Evolutionary conservation across 73 alveolate genomes (phyloP).

Genomic region (Paramecium sexaurelia): DNA sequence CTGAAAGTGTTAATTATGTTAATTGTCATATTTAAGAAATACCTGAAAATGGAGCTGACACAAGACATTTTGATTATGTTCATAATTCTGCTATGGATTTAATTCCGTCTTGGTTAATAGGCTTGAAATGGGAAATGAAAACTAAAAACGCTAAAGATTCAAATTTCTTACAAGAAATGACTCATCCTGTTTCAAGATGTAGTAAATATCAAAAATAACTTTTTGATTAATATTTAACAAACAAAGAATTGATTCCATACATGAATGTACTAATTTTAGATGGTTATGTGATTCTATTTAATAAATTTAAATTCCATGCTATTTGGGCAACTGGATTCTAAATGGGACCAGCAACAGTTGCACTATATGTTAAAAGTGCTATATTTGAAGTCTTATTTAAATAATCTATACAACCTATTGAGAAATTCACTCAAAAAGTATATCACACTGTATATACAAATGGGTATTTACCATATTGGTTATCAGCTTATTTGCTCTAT

Average conservation of each 20-base stretch:
- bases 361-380: slow-evolving; percentile 69
- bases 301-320: slow-evolving; percentile 35
- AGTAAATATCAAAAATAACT: slow-evolving; percentile 62
- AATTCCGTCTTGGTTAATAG: slow-evolving; percentile 52
- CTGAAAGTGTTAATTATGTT: slow-evolving; percentile 59
- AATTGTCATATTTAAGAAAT: slow-evolving; percentile 73
- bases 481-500: slow-evolving; percentile 67
- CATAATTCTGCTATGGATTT: slow-evolving; percentile 63
- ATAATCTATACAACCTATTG: slow-evolving; percentile 62
- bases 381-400: slow-evolving; percentile 66
- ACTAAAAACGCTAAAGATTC: slow-evolving; percentile 68
- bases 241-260: slow-evolving; percentile 49
- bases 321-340: slow-evolving; percentile 73
- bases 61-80: slow-evolving; percentile 70
- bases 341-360: slow-evolving; percentile 73
- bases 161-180: slow-evolving; percentile 61
- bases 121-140: slow-evolving; percentile 71
- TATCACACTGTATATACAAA: slow-evolving; percentile 69
- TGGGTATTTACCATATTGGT: slow-evolving; percentile 69
- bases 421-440: slow-evolving; percentile 67
- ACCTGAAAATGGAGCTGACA: slow-evolving; percentile 77
- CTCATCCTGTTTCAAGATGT: slow-evolving; percentile 60
- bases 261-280: slow-evolving; percentile 69
- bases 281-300: slow-evolving; percentile 58
- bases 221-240: slow-evolving; percentile 67